Evolutionary conservation across 169 alveolate species (phyloP).

Genomic region (Plasmodium malariae): DNA sequence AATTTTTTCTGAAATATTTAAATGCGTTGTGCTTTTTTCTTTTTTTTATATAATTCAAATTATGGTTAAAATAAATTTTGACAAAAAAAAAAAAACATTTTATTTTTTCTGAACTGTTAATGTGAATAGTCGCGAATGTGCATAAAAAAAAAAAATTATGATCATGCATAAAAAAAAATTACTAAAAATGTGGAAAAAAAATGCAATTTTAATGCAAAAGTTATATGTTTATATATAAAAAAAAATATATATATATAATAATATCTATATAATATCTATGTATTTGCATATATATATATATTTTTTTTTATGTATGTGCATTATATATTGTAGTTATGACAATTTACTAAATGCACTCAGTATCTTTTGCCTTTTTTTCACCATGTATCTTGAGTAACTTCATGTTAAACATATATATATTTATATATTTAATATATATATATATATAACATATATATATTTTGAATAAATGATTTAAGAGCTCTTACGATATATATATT

Average conservation of each 20-base stretch:
- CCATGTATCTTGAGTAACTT: no score
- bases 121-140: slow-evolving; percentile 41
- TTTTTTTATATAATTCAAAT: slow-evolving; percentile 25
- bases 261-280: not conserved
- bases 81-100: slow-evolving; percentile 2
- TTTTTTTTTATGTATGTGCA: no score
- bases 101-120: slow-evolving; percentile 64
- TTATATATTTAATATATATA: no score
- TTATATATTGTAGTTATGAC: not conserved
- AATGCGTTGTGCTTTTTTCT: not conserved
- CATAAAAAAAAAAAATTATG: slow-evolving; percentile 44
- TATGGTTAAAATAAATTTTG: not conserved
- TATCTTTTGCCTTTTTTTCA: no score
- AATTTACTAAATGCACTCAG: no score
- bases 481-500: not conserved
- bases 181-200: slow-evolving; percentile 10
- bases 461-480: not conserved
- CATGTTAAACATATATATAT: no score
- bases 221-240: slow-evolving; percentile 29
- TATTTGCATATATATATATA: not conserved
- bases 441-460: no score
- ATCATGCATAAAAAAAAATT: slow-evolving; percentile 45
- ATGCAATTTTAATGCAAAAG: slow-evolving; percentile 15
- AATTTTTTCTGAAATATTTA: not conserved
- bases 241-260: slow-evolving; percentile 12